Evolutionary conservation across 176 grass and related monocot genomes (phyloP).

Genomic region (Alopecurus myosuroides): DNA sequence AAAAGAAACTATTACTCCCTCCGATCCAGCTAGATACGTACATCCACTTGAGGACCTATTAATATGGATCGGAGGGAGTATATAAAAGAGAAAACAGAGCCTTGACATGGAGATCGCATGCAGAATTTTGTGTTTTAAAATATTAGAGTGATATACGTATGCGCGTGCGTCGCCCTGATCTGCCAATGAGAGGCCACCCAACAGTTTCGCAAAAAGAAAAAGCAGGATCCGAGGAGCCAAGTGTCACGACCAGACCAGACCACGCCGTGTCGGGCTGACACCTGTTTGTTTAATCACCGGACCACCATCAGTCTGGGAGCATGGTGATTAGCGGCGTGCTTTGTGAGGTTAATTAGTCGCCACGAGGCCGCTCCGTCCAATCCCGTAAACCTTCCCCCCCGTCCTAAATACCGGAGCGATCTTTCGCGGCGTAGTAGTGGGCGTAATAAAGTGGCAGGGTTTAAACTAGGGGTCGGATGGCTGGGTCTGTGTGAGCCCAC

Average conservation of each 20-base stretch:
- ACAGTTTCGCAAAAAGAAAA: not conserved
- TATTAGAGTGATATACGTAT: not conserved
- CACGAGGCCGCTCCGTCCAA: not conserved
- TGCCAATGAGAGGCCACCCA: constrained; percentile 1
- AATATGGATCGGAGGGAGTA: too few relatives aligned
- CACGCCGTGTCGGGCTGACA: constrained; percentile 32
- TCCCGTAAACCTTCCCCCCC: not conserved
- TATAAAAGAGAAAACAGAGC: too few relatives aligned
- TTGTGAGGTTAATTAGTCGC: constrained; percentile 2
- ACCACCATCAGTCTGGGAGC: not conserved
- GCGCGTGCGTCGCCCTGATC: not conserved
- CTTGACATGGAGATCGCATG: too few relatives aligned
- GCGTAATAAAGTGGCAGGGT: not conserved
- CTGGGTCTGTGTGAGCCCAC: constrained; percentile 18
- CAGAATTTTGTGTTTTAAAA: too few relatives aligned
- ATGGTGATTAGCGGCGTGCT: not conserved
- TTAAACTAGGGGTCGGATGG: constrained; percentile 9
- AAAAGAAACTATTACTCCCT: too few relatives aligned
- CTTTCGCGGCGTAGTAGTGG: not conserved
- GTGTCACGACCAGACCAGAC: constrained; percentile 54
- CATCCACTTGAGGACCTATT: too few relatives aligned
- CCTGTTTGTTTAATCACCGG: constrained; percentile 47
- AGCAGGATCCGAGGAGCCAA: constrained; percentile 7
- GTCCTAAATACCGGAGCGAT: not conserved
- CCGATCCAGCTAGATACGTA: too few relatives aligned